phyloP scores from a whole-genome alignment of 129 eudicot genomes.

The Arctium lappa region DNA sequence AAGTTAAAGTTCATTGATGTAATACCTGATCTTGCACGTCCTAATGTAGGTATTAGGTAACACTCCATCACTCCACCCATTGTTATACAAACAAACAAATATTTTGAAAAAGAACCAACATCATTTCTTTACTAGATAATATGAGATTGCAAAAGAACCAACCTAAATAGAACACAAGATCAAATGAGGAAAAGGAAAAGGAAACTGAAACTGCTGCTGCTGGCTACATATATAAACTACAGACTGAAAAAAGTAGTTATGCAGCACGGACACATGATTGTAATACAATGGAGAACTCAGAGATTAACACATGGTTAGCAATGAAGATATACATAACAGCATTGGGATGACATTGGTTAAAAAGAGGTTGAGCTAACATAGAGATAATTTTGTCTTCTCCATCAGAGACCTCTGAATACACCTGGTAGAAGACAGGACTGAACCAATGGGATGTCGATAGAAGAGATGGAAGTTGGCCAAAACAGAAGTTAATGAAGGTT shows the following conservation, averaged over 20 bases:
- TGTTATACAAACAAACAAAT: background rate
- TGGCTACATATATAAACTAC: background rate
- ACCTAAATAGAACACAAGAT: slow-evolving; percentile 4
- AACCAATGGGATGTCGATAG: background rate
- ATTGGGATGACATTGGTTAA: background rate
- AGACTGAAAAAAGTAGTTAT: too few relatives aligned
- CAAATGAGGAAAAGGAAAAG: background rate
- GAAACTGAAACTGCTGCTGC: background rate
- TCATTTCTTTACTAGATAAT: background rate
- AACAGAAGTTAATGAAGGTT: background rate
- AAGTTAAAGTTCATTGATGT: too few relatives aligned
- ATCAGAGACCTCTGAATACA: background rate
- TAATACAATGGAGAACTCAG: background rate
- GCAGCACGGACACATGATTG: background rate
- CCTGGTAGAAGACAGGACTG: background rate
- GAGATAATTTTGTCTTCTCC: background rate
- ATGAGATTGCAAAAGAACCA: background rate
- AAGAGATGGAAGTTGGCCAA: background rate
- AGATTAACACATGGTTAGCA: background rate
- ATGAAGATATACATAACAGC: background rate
- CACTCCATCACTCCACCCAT: background rate
- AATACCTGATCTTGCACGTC: background rate
- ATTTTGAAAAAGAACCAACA: background rate
- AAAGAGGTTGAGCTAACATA: background rate
- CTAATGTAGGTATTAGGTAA: background rate